phyloP scores from a whole-genome alignment of 2,329 filamentous ascomycete species.

The Aspergillus sp. region DNA sequence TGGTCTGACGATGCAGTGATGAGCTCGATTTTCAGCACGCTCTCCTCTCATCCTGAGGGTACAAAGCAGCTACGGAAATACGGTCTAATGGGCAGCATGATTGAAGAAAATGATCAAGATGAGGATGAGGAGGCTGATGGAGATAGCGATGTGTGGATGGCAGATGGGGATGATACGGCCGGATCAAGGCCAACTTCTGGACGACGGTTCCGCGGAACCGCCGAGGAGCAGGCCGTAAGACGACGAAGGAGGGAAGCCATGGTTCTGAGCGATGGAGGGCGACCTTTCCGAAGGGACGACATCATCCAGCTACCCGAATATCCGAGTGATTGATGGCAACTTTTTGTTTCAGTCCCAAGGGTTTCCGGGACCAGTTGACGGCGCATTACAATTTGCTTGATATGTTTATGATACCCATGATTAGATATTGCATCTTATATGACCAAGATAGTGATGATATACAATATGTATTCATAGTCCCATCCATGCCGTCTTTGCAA shows the following conservation, averaged over 20 bases:
- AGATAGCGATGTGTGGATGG: slow-evolving; percentile 51
- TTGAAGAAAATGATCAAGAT: slow-evolving; percentile 53
- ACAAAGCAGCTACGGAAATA: slow-evolving; percentile 40
- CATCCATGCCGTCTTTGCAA: slow-evolving; percentile 79
- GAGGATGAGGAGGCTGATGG: slow-evolving; percentile 33
- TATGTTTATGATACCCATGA: slow-evolving; percentile 31
- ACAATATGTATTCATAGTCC: slow-evolving; percentile 47
- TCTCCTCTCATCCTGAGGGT: slow-evolving; percentile 38
- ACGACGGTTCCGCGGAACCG: slow-evolving; percentile 29
- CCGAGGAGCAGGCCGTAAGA: slow-evolving; percentile 65
- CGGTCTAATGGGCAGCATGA: slow-evolving; percentile 42
- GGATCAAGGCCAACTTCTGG: slow-evolving; percentile 34
- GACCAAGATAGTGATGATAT: slow-evolving; percentile 3
- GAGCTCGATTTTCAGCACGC: slow-evolving; percentile 41
- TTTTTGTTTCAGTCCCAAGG: slow-evolving; percentile 3
- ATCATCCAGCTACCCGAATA: slow-evolving; percentile 65
- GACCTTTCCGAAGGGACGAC: slow-evolving; percentile 69
- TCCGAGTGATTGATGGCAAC: slow-evolving; percentile 23
- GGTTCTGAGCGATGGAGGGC: slow-evolving; percentile 82
- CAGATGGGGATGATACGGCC: slow-evolving; percentile 52
- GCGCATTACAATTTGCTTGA: slow-evolving; percentile 10
- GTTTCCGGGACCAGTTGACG: not conserved
- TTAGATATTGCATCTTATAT: slow-evolving; percentile 8
- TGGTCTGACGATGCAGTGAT: slow-evolving; percentile 43
- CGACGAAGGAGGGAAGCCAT: slow-evolving; percentile 81